phyloP scores from a whole-genome alignment of 176 grass and related monocot species.

The Cymbopogon citratus region DNA sequence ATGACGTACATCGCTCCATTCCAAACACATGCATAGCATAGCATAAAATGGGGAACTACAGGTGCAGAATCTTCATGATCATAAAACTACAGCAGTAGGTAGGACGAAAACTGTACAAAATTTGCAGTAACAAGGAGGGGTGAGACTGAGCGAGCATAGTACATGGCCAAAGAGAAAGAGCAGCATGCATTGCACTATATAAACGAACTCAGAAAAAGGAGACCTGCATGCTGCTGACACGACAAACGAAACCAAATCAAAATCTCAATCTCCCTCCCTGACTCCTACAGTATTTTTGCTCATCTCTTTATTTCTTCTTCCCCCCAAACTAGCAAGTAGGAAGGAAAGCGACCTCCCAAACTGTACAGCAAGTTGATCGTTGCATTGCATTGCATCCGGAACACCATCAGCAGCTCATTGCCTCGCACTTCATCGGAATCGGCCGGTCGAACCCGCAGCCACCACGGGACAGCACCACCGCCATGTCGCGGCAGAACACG shows the following conservation, averaged over 20 bases:
- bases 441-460: constrained; percentile 33
- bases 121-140: not conserved
- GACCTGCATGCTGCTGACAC: not conserved
- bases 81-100: too few species aligned
- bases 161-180: not conserved
- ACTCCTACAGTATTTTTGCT: not conserved
- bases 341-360: not conserved
- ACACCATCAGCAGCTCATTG: constrained; percentile 63
- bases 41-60: too few species aligned
- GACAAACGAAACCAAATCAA: not conserved
- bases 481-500: constrained; percentile 93
- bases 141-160: not conserved
- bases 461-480: constrained; percentile 57
- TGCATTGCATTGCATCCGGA: too few species aligned
- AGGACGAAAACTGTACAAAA: constrained; percentile 17
- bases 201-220: not conserved
- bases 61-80: too few species aligned
- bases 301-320: not conserved
- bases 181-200: not conserved
- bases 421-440: constrained; percentile 76
- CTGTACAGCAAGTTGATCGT: too few species aligned
- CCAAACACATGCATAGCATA: not conserved
- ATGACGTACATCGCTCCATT: too few species aligned
- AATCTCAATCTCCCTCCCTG: not conserved
- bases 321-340: not conserved